Percentiles rank a stretch among this genome's conserved stretches.
These are phyloP conservation scores for Annulohypoxylon bovei DNA, from an alignment of 495 filamentous ascomycete species.

Conservation along the genomic window DNA sequence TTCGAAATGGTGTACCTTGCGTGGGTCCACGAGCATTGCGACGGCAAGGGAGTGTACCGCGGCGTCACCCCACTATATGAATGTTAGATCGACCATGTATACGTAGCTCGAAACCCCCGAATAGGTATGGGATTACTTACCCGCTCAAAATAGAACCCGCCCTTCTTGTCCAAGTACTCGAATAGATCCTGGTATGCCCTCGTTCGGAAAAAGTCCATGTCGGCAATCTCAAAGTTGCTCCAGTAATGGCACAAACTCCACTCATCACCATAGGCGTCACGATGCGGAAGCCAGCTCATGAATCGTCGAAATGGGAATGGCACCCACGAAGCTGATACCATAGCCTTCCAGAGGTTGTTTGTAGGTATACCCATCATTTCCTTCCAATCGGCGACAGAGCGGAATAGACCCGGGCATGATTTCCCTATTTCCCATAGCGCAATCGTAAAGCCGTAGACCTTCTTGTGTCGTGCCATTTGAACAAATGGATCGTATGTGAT, in stretches of 20 bases:
- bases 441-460: constrained; percentile 57
- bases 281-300: constrained; percentile 46
- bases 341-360: constrained; percentile 44
- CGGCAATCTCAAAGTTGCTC: constrained; percentile 60
- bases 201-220: constrained; percentile 56
- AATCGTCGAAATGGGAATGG: constrained; percentile 45
- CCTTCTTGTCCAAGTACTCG: constrained; percentile 53
- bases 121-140: constrained; percentile 29
- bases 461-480: constrained; percentile 56
- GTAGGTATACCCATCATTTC: constrained; percentile 41
- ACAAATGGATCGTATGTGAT: constrained; percentile 58
- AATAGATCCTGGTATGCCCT: constrained; percentile 55
- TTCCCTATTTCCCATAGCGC: constrained; percentile 54
- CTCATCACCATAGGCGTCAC: constrained; percentile 41
- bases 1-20: constrained; percentile 55
- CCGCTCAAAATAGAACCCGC: constrained; percentile 58
- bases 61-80: constrained; percentile 54
- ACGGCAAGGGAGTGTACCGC: constrained; percentile 56
- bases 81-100: background rate
- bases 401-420: constrained; percentile 54
- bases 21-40: constrained; percentile 51
- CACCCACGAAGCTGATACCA: constrained; percentile 45
- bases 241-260: constrained; percentile 60
- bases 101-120: background rate
- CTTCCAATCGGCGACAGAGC: constrained; percentile 47